phyloP scores from a whole-genome alignment of 768 basidiomycete species.

The Candolleomyces aberdarensis region DNA sequence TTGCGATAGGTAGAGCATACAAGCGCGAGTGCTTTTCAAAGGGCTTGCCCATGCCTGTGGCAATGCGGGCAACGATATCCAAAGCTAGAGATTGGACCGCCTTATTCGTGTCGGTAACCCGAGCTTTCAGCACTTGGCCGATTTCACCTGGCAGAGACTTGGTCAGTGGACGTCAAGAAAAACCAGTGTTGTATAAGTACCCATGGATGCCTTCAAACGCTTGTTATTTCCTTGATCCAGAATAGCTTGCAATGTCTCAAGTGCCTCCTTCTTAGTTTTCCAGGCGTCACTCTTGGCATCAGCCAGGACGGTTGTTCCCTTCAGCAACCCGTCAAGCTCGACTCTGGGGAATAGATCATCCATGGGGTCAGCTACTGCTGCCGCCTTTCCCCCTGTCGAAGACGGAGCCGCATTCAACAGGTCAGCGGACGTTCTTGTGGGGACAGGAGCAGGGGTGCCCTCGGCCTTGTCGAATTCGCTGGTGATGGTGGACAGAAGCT shows the following conservation, averaged over 20 bases:
- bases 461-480: conserved; percentile 93
- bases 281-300: conserved; percentile 92
- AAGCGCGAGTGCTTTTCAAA: conserved; percentile 88
- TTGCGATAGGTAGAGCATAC: conserved; percentile 72
- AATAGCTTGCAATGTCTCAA: conserved; percentile 79
- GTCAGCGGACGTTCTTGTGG: conserved; percentile 75
- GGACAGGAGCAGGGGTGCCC: conserved; percentile 70
- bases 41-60: conserved; percentile 90
- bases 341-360: conserved; percentile 96
- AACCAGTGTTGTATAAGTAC: conserved; percentile 36
- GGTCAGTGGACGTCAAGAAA: conserved; percentile 10
- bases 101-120: conserved; percentile 91
- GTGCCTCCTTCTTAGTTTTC: conserved; percentile 95
- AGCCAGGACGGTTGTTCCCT: conserved; percentile 75
- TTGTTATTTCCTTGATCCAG: conserved; percentile 92
- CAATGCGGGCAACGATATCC: conserved; percentile 86
- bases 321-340: conserved; percentile 83
- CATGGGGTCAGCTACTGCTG: conserved; percentile 60
- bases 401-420: conserved; percentile 49
- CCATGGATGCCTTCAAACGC: conserved; percentile 86
- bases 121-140: conserved; percentile 79
- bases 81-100: conserved; percentile 88
- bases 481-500: conserved; percentile 86
- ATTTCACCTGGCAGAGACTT: conserved; percentile 69
- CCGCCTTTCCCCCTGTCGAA: conserved; percentile 39